Percentiles rank a stretch among this genome's conserved stretches.
Conservation (phyloP, 495 filamentous ascomycete genomes). For the Rhizodiscina lignyota region DNA sequence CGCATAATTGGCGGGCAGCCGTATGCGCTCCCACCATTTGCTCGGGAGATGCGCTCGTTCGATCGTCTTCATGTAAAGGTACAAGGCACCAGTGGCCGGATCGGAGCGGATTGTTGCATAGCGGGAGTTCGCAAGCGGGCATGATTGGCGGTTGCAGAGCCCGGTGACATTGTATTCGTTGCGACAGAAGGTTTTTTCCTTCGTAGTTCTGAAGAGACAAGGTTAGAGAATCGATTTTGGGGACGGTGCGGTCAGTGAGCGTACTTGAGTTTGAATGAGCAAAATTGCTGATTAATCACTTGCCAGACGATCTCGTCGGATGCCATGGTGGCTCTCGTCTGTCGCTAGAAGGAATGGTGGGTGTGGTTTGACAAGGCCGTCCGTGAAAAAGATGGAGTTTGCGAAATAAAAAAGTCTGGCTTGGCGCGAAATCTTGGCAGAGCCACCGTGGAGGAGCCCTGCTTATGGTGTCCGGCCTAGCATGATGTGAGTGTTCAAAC, state of each 20-base stretch:
- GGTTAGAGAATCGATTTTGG: slow-evolving; percentile 3
- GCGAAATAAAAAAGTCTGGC: too few relatives aligned
- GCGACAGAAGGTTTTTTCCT: slow-evolving; percentile 85
- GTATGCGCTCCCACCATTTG: slow-evolving; percentile 91
- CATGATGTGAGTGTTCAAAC: too few relatives aligned
- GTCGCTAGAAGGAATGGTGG: too few relatives aligned
- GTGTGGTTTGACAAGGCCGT: too few relatives aligned
- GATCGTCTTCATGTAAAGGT: slow-evolving; percentile 94
- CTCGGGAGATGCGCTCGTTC: slow-evolving; percentile 80
- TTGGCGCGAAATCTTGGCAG: too few relatives aligned
- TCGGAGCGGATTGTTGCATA: slow-evolving; percentile 88
- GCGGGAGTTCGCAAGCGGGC: slow-evolving; percentile 85
- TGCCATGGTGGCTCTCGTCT: slow-evolving; percentile 31
- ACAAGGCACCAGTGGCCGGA: slow-evolving; percentile 65
- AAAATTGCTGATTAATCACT: slow-evolving; percentile 90
- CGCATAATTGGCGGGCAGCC: slow-evolving; percentile 77
- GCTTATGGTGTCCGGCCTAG: too few relatives aligned
- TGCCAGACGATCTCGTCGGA: slow-evolving; percentile 98
- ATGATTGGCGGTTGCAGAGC: slow-evolving; percentile 86
- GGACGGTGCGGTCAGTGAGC: too few relatives aligned
- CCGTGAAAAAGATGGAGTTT: too few relatives aligned
- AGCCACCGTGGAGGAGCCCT: too few relatives aligned
- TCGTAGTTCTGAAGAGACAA: slow-evolving; percentile 49
- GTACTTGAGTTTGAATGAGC: slow-evolving; percentile 90
- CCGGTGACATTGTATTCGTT: slow-evolving; percentile 94